Conservation (phyloP, 805 yeast genomes). For the Candida pini region DNA sequence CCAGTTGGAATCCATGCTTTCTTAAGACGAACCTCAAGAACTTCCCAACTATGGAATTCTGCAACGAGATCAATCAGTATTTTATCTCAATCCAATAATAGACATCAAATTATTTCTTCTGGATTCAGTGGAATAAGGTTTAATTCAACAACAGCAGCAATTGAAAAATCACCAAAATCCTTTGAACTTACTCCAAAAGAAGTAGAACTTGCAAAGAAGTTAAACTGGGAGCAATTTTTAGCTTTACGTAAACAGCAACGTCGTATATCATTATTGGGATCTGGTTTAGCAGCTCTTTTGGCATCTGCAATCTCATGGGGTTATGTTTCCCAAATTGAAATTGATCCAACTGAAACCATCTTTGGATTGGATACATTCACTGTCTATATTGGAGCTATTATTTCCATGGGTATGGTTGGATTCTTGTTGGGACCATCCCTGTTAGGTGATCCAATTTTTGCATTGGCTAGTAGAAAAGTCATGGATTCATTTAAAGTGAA, state of each 20-base stretch:
- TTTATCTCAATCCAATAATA: too few relatives aligned
- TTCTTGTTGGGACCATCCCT: conserved; percentile 76
- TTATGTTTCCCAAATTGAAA: conserved; percentile 71
- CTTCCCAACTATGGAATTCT: neutral
- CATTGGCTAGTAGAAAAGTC: conserved; percentile 40
- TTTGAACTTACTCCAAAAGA: conserved; percentile 18
- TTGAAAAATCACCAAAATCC: neutral
- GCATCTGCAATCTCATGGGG: conserved; percentile 70
- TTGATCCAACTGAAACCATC: conserved; percentile 85
- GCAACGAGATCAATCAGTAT: too few relatives aligned
- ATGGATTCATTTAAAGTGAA: conserved; percentile 48
- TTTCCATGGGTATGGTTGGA: conserved; percentile 71
- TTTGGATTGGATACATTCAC: conserved; percentile 88
- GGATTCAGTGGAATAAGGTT: too few relatives aligned
- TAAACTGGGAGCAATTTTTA: conserved; percentile 81
- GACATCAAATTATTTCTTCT: neutral
- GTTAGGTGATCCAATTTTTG: conserved; percentile 65
- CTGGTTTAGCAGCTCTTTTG: conserved; percentile 58
- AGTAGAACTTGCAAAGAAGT: conserved; percentile 16
- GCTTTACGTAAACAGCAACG: conserved; percentile 71
- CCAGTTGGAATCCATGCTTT: conserved; percentile 7
- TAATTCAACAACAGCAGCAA: conserved; percentile 5
- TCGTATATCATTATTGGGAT: conserved; percentile 58
- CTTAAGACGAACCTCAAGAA: neutral
- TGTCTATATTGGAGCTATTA: conserved; percentile 68